phyloP scores from a whole-genome alignment of 208 protist species.

The Acanthamoeba castellanii region DNA sequence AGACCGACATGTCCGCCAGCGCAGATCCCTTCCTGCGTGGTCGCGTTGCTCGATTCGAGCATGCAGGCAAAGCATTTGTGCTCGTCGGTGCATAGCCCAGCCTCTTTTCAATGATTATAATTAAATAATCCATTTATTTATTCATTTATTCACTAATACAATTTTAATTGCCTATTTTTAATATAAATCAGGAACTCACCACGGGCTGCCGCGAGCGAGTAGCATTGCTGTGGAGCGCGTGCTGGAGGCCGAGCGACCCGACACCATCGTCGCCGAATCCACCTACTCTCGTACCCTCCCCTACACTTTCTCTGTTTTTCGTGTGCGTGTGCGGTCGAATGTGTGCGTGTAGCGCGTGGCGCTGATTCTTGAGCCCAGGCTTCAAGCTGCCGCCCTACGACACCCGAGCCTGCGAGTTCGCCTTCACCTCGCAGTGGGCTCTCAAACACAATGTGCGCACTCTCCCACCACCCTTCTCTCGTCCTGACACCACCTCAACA shows the following conservation, averaged over 20 bases:
- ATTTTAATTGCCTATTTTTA: background rate
- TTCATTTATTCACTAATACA: no score
- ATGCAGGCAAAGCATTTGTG: background rate
- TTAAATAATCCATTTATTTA: background rate
- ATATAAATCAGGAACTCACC: background rate
- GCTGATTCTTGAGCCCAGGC: background rate
- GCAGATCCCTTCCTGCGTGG: background rate
- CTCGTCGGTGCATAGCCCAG: background rate
- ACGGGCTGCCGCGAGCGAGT: background rate
- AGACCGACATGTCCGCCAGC: background rate
- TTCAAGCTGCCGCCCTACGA: slow-evolving; percentile 5
- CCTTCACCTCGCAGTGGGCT: background rate
- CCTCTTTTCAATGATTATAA: no score
- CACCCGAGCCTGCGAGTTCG: background rate
- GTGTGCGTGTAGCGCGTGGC: no score
- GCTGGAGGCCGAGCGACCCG: background rate
- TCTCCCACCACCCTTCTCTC: background rate
- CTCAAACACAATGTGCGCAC: background rate
- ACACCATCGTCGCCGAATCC: background rate
- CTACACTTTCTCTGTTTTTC: background rate
- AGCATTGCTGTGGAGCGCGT: background rate
- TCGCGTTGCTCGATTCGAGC: background rate
- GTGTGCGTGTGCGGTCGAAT: background rate
- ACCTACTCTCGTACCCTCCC: background rate
- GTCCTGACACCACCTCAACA: no score